Percentiles rank a stretch among this genome's conserved stretches.
These are phyloP conservation scores for Astrothelium macrocarpum DNA, from an alignment of 495 filamentous ascomycete genomes.

Conservation along the genomic window DNA sequence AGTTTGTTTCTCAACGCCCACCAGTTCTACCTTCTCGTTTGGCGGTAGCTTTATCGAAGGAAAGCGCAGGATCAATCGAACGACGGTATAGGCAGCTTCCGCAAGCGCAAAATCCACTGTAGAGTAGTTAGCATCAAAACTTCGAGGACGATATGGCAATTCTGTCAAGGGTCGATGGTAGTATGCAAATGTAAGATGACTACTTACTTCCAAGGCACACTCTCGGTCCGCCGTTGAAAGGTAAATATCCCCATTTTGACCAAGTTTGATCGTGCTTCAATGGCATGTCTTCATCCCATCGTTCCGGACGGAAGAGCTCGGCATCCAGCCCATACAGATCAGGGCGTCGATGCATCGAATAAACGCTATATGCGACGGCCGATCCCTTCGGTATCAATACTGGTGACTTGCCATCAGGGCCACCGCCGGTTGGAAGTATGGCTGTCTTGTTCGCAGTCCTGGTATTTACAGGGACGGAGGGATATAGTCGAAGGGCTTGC, in stretches of 20 bases:
- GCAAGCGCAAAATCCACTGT: slow-evolving; percentile 28
- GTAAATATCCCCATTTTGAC: slow-evolving; percentile 33
- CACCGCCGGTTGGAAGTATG: slow-evolving; percentile 29
- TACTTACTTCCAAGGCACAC: slow-evolving; percentile 28
- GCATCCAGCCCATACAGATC: slow-evolving; percentile 31
- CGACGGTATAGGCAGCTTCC: slow-evolving; percentile 30
- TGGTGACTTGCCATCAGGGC: slow-evolving; percentile 24
- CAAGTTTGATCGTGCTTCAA: slow-evolving; percentile 11
- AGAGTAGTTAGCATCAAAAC: slow-evolving; percentile 10
- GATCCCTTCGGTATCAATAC: slow-evolving; percentile 27
- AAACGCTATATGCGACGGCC: slow-evolving; percentile 22
- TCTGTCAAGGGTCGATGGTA: background rate
- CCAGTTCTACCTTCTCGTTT: slow-evolving; percentile 14
- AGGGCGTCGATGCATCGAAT: slow-evolving; percentile 28
- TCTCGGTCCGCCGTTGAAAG: slow-evolving; percentile 35
- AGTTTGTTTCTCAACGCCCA: slow-evolving; percentile 26
- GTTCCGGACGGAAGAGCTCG: slow-evolving; percentile 29
- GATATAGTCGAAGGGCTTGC: slow-evolving; percentile 25
- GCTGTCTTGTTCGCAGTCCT: slow-evolving; percentile 27
- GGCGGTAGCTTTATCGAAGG: slow-evolving; percentile 23
- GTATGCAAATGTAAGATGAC: slow-evolving; percentile 1
- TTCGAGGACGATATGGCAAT: background rate
- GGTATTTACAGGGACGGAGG: slow-evolving; percentile 28
- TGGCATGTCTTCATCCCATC: slow-evolving; percentile 25
- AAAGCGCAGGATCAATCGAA: slow-evolving; percentile 16